Conservation (phyloP, 495 filamentous ascomycete genomes). For the Aspergillus steynii region DNA sequence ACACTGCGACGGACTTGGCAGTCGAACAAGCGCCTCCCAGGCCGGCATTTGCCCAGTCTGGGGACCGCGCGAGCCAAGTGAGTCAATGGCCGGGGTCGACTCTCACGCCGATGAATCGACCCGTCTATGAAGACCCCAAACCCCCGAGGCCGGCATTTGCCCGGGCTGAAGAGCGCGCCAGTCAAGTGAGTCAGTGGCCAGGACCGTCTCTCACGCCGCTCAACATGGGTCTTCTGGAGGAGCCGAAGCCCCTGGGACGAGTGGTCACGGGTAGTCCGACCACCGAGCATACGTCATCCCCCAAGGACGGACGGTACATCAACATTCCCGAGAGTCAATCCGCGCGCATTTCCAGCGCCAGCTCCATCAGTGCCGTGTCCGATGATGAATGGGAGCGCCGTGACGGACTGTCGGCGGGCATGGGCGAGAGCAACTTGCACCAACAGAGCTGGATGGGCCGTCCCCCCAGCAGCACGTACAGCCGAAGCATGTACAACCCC, state of each 20-base stretch:
- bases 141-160: background rate
- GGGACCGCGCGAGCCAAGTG: constrained; percentile 29
- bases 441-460: constrained; percentile 48
- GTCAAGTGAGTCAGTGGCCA: constrained; percentile 43
- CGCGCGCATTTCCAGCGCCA: constrained; percentile 62
- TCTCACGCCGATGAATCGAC: constrained; percentile 6
- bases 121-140: background rate
- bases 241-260: constrained; percentile 45
- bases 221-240: constrained; percentile 40
- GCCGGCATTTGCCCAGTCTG: constrained; percentile 2
- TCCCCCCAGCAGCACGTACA: constrained; percentile 63
- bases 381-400: constrained; percentile 46
- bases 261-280: constrained; percentile 70
- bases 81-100: constrained; percentile 40
- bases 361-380: constrained; percentile 55
- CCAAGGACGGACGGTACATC: constrained; percentile 33
- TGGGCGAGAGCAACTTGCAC: constrained; percentile 35
- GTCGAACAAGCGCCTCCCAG: constrained; percentile 16
- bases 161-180: constrained; percentile 30
- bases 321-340: constrained; percentile 57
- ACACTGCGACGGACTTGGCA: constrained; percentile 44
- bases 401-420: constrained; percentile 39
- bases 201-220: constrained; percentile 35
- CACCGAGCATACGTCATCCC: constrained; percentile 52
- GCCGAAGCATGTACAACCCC: constrained; percentile 46